phyloP scores from a whole-genome alignment of 768 basidiomycete genomes.

The Chalciporus chontae region DNA sequence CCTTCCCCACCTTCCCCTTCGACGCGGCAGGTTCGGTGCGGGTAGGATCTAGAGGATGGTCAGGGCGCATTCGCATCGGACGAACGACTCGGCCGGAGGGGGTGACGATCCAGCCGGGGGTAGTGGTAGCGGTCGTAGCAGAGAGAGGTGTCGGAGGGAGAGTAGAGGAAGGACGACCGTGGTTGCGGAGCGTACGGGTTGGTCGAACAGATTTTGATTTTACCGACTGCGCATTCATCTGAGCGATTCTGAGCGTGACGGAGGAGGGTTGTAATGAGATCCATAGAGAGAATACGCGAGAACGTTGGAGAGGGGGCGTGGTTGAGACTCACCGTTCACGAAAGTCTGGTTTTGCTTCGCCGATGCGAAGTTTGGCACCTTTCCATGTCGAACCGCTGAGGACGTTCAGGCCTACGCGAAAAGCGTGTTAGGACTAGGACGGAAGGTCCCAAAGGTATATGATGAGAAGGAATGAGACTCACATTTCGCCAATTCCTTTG shows the following conservation, averaged over 20 bases:
- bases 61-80: conserved; percentile 69
- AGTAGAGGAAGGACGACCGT: conserved; percentile 49
- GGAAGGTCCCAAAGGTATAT: background rate
- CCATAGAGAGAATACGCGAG: background rate
- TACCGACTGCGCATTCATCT: conserved; percentile 15
- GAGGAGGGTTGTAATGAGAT: background rate
- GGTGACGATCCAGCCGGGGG: conserved; percentile 69
- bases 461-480: conserved; percentile 19
- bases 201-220: conserved; percentile 35
- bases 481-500: conserved; percentile 64
- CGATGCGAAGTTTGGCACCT: conserved; percentile 78
- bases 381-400: conserved; percentile 86
- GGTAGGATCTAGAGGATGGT: conserved; percentile 46
- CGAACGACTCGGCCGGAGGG: conserved; percentile 60
- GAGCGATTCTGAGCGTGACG: conserved; percentile 6
- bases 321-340: conserved; percentile 47
- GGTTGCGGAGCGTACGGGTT: conserved; percentile 40
- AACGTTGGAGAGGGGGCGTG: background rate
- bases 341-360: conserved; percentile 80
- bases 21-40: conserved; percentile 3
- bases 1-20: conserved; percentile 28
- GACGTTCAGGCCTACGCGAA: conserved; percentile 57
- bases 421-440: background rate
- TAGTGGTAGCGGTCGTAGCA: conserved; percentile 50
- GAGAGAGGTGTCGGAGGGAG: conserved; percentile 66